Base-by-base conservation (phyloP, 768 basidiomycete species). In the Tephrocybe rancida region DNA sequence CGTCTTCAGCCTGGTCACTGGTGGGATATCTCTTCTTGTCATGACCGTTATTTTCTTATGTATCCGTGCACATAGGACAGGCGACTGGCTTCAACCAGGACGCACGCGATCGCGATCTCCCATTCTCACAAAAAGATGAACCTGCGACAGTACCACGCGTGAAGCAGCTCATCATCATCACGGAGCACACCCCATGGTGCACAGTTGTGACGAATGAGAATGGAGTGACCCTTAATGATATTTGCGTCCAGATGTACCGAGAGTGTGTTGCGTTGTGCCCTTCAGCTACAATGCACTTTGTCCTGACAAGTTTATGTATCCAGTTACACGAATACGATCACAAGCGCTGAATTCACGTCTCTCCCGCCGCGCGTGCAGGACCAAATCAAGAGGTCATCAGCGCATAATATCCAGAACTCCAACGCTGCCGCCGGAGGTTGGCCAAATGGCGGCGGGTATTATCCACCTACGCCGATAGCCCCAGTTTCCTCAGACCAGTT, bases 201-300 rank as follows among this genome's bases (percentile, higher is more conserved):
- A 88, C 87, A 6, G 83, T 83, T 51, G 78, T 90, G 45, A 83
- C 78, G 68, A 92, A 87, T 62, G 82, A 85, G 14, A 69, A 72
- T 0, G 91, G 91, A 0, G 88, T 94, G 16, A 92, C 90, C 2
- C 78, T 89, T 56, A 80, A 79, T 16, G 90, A 94, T 64, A 78
- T 93, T n/a, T 88, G 85, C 61, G 74, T 76, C 3, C 69, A 77
- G n/a, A 70, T 93, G 41, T 90, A 82, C 76, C 85, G 84, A 67
- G 90, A 93, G 92, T 93, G 55, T 30, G 87, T 75, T 45, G 24
- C n/a, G 43, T 24, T 25, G 2, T 35, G 45, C 29, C 50, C 55
- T 14, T 22, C 26, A 30, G 39, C 50, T 19, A 30, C 14, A 26
- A 26, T 46, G 18, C 14, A 14, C 21, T 7, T 43, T 16, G 13